phyloP scores from a whole-genome alignment of 2,329 filamentous ascomycete genomes.

The Davidsoniella virescens region DNA sequence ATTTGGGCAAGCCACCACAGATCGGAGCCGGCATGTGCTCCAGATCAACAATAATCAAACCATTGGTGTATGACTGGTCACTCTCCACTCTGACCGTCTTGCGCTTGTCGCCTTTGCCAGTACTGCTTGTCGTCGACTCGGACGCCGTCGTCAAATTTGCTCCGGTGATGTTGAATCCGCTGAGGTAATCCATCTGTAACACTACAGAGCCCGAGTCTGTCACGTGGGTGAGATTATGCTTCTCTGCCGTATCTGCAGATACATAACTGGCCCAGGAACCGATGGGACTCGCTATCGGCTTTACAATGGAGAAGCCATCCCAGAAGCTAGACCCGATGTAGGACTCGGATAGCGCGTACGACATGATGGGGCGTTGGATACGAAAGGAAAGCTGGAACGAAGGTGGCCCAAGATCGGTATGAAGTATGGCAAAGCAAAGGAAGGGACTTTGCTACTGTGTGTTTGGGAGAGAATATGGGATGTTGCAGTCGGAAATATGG shows the following conservation, averaged over 20 bases:
- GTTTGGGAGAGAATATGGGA: background rate
- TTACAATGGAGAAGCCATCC: constrained; percentile 4
- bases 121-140: background rate
- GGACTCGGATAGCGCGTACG: constrained; percentile 4
- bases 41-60: constrained; percentile 56
- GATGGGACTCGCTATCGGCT: background rate
- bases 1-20: constrained; percentile 62
- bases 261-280: constrained; percentile 23
- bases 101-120: background rate
- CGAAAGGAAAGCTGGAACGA: background rate
- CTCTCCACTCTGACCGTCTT: constrained; percentile 49
- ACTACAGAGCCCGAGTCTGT: constrained; percentile 36
- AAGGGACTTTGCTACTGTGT: background rate
- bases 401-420: background rate
- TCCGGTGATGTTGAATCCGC: constrained; percentile 24
- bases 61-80: constrained; percentile 45
- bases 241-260: constrained; percentile 26
- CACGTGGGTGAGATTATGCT: constrained; percentile 31
- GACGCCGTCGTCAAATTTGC: background rate
- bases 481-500: background rate
- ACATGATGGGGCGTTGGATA: background rate
- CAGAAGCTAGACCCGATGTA: constrained; percentile 5
- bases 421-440: background rate
- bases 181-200: constrained; percentile 51
- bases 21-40: constrained; percentile 54